phyloP scores from a whole-genome alignment of 306 rosid genomes.

The Inga laurina region DNA sequence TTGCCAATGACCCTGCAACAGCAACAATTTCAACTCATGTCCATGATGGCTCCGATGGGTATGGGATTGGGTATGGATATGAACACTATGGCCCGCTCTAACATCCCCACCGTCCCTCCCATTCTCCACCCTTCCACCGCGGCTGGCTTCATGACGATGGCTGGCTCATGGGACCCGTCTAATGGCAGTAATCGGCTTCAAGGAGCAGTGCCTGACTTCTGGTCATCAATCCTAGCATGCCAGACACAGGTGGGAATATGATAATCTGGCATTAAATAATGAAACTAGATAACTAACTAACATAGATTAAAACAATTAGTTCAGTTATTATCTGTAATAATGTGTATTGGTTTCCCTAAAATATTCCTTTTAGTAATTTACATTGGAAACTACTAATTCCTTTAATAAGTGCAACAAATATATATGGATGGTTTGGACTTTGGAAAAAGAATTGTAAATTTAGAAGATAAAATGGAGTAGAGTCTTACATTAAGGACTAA shows the following conservation, averaged over 20 bases:
- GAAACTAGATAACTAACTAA: not conserved
- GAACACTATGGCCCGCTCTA: constrained; percentile 48
- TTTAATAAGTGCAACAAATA: too few species aligned
- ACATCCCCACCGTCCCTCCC: constrained; percentile 54
- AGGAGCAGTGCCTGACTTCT: constrained; percentile 55
- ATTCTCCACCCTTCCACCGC: constrained; percentile 57
- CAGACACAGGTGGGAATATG: constrained; percentile 68
- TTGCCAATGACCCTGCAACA: constrained; percentile 78
- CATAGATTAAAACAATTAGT: too few species aligned
- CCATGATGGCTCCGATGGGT: constrained; percentile 71
- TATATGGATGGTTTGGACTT: too few species aligned
- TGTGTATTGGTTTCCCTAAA: too few species aligned
- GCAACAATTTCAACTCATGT: constrained; percentile 82
- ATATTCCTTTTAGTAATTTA: too few species aligned
- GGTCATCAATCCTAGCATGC: constrained; percentile 66
- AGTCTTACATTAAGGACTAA: too few species aligned
- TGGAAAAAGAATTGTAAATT: too few species aligned
- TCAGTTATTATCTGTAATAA: too few species aligned
- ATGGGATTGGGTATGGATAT: constrained; percentile 72
- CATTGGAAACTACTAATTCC: too few species aligned
- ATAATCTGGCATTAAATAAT: not conserved
- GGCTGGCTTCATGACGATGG: constrained; percentile 64
- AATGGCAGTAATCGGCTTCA: constrained; percentile 35
- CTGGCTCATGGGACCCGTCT: constrained; percentile 64
- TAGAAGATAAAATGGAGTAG: too few species aligned